Base-by-base conservation (phyloP, 371 early-diverging fungal species). In the Apophysomyces trapeziformis region DNA sequence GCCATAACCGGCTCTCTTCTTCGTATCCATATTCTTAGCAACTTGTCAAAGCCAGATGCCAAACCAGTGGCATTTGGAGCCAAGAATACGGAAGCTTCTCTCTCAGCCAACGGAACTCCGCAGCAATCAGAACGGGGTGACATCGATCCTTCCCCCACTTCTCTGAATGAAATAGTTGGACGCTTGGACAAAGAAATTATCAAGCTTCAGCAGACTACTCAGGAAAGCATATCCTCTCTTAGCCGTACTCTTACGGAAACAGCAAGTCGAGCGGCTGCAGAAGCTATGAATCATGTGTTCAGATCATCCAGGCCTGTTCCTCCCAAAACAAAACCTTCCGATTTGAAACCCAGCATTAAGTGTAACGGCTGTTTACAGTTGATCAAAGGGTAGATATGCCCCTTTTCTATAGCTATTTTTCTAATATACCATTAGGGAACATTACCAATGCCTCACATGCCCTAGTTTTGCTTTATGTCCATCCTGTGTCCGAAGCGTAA, bases 31-130 rank as follows among this genome's bases (percentile, higher is more conserved):
- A 13, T 45, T 7, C 16, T 12, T 7, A 11, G 16, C 13, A 45
- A 45, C 46, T 18, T 45, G 16, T 45, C 46, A 45, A 45, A 45
- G 13, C 46, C 46, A 18, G 16, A 45, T 45, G 6, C 46, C 16
- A 45, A 45, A 13, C 46, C 46, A 45, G 46, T 16, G 46, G 46
- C 45, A 45, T 45, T 45, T 45, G 45, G 16, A 45, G 45, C 45
- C 45, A 45, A 45, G 45, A 45, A 13, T n/a, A 45, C 12, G 11
- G 45, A 45, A 45, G 45, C 46, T 45, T 45, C 46, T n/a, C 16
- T 45, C 46, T 26, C 26, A 26, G n/a, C 8, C n/a, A 13, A 45
- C 4, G 12, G n/a, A 45, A 45, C 46, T 45, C 46, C 46, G 46
- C 13, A 7, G 16, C 8, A 45, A 13, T 5, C 46, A 1, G 16